Evolutionary conservation across 495 filamentous ascomycete genomes (phyloP).

Genomic region (Hypoxylon trugodes): DNA sequence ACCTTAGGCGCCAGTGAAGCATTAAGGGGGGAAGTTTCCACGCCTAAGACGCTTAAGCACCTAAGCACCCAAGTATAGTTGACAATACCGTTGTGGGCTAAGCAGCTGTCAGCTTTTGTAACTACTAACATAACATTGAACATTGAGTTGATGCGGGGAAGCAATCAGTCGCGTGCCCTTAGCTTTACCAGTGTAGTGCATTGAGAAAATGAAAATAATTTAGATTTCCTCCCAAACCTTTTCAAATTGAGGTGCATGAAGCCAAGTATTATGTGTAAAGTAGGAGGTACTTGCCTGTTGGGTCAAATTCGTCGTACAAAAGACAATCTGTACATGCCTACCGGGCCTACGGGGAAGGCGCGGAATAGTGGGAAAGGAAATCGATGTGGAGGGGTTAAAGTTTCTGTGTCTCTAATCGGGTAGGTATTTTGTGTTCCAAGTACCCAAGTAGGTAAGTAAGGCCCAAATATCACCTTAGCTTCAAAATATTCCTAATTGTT

Average conservation of each 20-base stretch:
- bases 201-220: constrained; percentile 4
- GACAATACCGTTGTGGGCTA: no score
- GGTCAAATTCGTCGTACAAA: constrained; percentile 14
- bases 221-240: neutral
- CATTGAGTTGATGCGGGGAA: constrained; percentile 28
- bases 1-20: constrained; percentile 7
- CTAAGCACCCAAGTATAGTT: no score
- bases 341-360: neutral
- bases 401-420: neutral
- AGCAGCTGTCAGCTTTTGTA: no score
- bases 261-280: neutral
- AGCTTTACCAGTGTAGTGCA: constrained; percentile 14
- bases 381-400: constrained; percentile 10
- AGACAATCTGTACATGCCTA: neutral
- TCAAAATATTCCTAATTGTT: no score
- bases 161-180: constrained; percentile 21
- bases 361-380: constrained; percentile 8
- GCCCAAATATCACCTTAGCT: no score
- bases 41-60: no score
- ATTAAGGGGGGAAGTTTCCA: neutral
- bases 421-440: neutral
- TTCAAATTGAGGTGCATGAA: constrained; percentile 19
- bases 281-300: neutral
- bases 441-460: no score
- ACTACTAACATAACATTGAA: no score